phyloP scores from a whole-genome alignment of 2,329 filamentous ascomycete genomes.

The Blastomyces gilchristii region DNA sequence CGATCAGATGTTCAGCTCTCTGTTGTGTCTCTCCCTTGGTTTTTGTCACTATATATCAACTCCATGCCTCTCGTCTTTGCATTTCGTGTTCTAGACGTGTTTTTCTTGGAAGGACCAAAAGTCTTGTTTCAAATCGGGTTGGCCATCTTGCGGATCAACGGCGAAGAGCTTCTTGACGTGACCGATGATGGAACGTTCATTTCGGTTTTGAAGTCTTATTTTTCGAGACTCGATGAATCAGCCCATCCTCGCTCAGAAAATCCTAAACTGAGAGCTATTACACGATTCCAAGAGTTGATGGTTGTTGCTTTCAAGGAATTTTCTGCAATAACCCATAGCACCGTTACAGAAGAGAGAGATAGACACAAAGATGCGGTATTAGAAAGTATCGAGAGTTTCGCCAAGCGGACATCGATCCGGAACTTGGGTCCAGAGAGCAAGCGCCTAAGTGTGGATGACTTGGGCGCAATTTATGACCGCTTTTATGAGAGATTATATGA shows the following conservation, averaged over 20 bases:
- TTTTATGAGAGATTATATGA: slow-evolving; percentile 92
- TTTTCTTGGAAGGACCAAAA: slow-evolving; percentile 96
- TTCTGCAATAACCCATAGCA: slow-evolving; percentile 85
- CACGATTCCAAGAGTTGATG: slow-evolving; percentile 95
- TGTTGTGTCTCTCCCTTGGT: slow-evolving; percentile 95
- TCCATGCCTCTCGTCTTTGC: slow-evolving; percentile 98
- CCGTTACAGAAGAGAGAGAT: slow-evolving; percentile 74
- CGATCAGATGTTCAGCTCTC: slow-evolving; percentile 95
- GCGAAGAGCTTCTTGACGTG: slow-evolving; percentile 87
- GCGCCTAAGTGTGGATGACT: slow-evolving; percentile 69
- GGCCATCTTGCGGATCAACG: slow-evolving; percentile 94
- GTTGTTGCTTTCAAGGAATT: slow-evolving; percentile 99
- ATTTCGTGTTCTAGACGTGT: slow-evolving; percentile 91
- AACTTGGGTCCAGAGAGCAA: slow-evolving; percentile 96
- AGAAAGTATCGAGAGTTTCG: slow-evolving; percentile 93
- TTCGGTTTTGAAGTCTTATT: slow-evolving; percentile 89
- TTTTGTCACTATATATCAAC: slow-evolving; percentile 96
- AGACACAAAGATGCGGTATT: slow-evolving; percentile 93
- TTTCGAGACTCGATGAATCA: slow-evolving; percentile 83
- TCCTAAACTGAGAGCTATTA: slow-evolving; percentile 84
- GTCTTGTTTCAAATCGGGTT: slow-evolving; percentile 94
- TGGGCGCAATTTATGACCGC: slow-evolving; percentile 82
- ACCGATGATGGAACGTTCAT: slow-evolving; percentile 94
- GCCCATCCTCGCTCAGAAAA: slow-evolving; percentile 95
- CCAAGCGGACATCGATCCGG: slow-evolving; percentile 89